These are phyloP conservation scores for Piromyces finnis DNA, from an alignment of 192 early-diverging fungal species.

Conservation along the genomic window DNA sequence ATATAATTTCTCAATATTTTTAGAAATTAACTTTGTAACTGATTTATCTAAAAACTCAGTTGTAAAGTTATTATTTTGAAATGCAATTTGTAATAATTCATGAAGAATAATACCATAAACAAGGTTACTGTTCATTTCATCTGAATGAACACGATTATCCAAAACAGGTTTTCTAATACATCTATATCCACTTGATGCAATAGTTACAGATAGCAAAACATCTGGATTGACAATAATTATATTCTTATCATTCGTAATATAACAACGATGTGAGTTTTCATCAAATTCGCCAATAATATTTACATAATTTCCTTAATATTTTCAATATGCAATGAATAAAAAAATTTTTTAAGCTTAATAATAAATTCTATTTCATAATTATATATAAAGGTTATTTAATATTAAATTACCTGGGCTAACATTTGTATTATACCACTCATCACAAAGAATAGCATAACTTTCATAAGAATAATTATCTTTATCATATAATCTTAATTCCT, in stretches of 20 bases:
- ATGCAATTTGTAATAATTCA: conserved; percentile 50
- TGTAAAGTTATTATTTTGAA: conserved; percentile 41
- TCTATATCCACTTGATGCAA: conserved; percentile 47
- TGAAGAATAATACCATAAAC: conserved; percentile 74
- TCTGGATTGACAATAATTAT: conserved; percentile 69
- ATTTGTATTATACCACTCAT: conserved; percentile 44
- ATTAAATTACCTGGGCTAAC: conserved; percentile 18
- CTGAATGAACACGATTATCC: conserved; percentile 32
- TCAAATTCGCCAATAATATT: conserved; percentile 23
- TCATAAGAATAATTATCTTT: conserved; percentile 4
- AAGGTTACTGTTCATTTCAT: conserved; percentile 17
- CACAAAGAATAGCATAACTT: conserved; percentile 25
- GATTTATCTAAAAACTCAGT: conserved; percentile 14
- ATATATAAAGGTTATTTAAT: too few relatives aligned
- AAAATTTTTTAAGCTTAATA: too few relatives aligned
- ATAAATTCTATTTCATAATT: too few relatives aligned
- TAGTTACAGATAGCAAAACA: conserved; percentile 53
- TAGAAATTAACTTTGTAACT: conserved; percentile 26
- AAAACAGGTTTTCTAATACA: conserved; percentile 69
- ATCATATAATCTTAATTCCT: conserved; percentile 13
- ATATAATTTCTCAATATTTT: conserved; percentile 49
- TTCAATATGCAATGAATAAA: too few relatives aligned
- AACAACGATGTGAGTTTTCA: conserved; percentile 5
- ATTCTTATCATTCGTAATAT: conserved; percentile 37
- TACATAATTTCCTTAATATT: conserved; percentile 52